Evolutionary conservation across 805 yeast species (phyloP).

Genomic region (Hanseniaspora osmophila): DNA sequence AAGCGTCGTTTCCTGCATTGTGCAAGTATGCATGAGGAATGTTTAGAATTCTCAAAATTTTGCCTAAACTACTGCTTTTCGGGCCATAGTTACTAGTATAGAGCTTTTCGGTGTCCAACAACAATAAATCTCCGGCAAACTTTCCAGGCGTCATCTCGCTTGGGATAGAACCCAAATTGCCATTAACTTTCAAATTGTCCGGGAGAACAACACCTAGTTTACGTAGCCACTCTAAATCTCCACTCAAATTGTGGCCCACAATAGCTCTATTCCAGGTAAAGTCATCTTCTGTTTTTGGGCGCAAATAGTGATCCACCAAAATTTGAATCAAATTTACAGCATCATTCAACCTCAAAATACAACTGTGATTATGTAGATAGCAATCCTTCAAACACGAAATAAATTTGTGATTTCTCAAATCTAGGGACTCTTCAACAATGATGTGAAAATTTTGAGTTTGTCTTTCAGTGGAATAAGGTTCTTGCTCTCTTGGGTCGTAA

Average conservation of each 20-base stretch:
- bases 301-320: conserved; percentile 31
- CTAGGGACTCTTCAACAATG: conserved; percentile 29
- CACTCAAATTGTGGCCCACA: conserved; percentile 47
- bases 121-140: not conserved
- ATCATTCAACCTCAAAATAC: conserved; percentile 25
- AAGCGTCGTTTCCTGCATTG: conserved; percentile 63
- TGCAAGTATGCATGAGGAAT: conserved; percentile 49
- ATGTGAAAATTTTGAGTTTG: conserved; percentile 29
- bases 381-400: conserved; percentile 41
- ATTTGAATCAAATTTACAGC: conserved; percentile 28
- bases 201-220: conserved; percentile 36
- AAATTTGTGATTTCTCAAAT: conserved; percentile 35
- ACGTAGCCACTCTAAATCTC: conserved; percentile 40
- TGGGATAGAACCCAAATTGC: not conserved
- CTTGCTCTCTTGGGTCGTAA: conserved; percentile 38
- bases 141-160: not conserved
- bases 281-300: conserved; percentile 15
- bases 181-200: conserved; percentile 9
- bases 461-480: conserved; percentile 25
- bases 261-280: conserved; percentile 24
- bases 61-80: conserved; percentile 31
- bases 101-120: conserved; percentile 36
- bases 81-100: conserved; percentile 29
- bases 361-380: conserved; percentile 37
- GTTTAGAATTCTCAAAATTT: conserved; percentile 29